Percentiles rank a stretch among this genome's conserved stretches.
These are phyloP conservation scores for Cocos nucifera DNA, from an alignment of 176 grass and related monocot genomes.

Conservation along the genomic window DNA sequence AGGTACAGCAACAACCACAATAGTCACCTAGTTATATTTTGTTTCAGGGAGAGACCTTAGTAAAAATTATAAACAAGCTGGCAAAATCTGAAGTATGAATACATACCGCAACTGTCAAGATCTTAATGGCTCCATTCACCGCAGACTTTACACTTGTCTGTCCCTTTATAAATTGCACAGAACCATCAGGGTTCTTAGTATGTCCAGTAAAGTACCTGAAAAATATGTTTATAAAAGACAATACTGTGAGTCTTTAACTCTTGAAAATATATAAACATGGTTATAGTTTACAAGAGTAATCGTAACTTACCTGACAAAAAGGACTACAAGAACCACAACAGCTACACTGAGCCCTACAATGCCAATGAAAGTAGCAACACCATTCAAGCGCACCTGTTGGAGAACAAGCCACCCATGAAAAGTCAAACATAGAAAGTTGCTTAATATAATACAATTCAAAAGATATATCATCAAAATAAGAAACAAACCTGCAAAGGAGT, in stretches of 20 bases:
- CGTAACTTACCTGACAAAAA: constrained; percentile 58
- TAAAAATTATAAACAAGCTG: no score
- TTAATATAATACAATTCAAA: constrained; percentile 11
- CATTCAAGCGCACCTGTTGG: constrained; percentile 80
- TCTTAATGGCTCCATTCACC: constrained; percentile 58
- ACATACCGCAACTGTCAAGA: constrained; percentile 89
- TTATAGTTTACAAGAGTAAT: not conserved
- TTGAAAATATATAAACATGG: not conserved
- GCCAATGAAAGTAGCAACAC: constrained; percentile 89
- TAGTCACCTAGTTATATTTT: constrained; percentile 54
- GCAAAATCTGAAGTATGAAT: not conserved
- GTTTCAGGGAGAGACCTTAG: no score
- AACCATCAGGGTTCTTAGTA: constrained; percentile 67
- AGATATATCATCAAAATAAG: constrained; percentile 13
- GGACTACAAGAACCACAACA: constrained; percentile 54
- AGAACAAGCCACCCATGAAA: constrained; percentile 21
- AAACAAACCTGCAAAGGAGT: constrained; percentile 78
- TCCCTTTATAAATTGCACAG: constrained; percentile 81
- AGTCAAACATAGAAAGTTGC: constrained; percentile 7
- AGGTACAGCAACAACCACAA: constrained; percentile 85
- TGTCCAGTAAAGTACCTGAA: constrained; percentile 88
- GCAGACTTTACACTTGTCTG: constrained; percentile 55
- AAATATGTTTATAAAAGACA: not conserved
- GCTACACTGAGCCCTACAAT: constrained; percentile 77
- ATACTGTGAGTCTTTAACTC: no score